phyloP scores from a whole-genome alignment of 257 asterid species.

The Knoxia roxburghii region DNA sequence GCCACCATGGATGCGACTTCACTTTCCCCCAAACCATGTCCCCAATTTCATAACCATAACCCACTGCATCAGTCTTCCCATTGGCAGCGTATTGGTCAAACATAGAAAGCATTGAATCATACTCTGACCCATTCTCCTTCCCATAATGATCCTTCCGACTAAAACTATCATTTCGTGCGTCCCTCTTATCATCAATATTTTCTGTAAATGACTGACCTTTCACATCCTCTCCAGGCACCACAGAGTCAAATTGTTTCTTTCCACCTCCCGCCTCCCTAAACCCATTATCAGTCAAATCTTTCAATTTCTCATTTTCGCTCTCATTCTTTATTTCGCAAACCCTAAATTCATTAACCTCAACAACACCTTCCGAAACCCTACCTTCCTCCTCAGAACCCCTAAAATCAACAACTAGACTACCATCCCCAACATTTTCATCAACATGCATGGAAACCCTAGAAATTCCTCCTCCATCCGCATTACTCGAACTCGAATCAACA shows the following conservation, averaged over 20 bases:
- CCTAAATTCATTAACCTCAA: slow-evolving; percentile 13
- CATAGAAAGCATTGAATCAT: slow-evolving; percentile 51
- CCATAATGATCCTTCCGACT: slow-evolving; percentile 5
- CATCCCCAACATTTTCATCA: slow-evolving; percentile 11
- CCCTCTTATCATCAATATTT: background rate
- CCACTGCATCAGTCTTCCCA: slow-evolving; percentile 43
- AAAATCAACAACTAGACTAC: slow-evolving; percentile 17
- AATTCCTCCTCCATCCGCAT: slow-evolving; percentile 4
- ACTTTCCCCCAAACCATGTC: slow-evolving; percentile 99
- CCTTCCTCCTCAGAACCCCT: slow-evolving; percentile 18
- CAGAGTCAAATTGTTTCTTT: slow-evolving; percentile 1
- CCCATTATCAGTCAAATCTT: slow-evolving; percentile 3
- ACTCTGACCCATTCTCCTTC: slow-evolving; percentile 20
- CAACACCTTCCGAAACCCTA: slow-evolving; percentile 22
- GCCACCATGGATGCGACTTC: slow-evolving; percentile 99
- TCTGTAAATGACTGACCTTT: background rate
- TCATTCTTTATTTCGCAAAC: slow-evolving; percentile 20
- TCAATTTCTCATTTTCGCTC: slow-evolving; percentile 5
- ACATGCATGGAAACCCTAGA: slow-evolving; percentile 22
- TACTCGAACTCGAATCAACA: slow-evolving; percentile 14
- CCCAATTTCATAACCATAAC: slow-evolving; percentile 64
- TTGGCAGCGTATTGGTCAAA: slow-evolving; percentile 56
- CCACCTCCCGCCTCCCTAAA: slow-evolving; percentile 8
- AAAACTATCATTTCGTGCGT: slow-evolving; percentile 3
- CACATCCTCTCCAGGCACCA: background rate